A percentile compares a stretch with the other conserved stretches of the same genome.
phyloP scores from a whole-genome alignment of 768 basidiomycete genomes.

The Boletus reticulatus region DNA sequence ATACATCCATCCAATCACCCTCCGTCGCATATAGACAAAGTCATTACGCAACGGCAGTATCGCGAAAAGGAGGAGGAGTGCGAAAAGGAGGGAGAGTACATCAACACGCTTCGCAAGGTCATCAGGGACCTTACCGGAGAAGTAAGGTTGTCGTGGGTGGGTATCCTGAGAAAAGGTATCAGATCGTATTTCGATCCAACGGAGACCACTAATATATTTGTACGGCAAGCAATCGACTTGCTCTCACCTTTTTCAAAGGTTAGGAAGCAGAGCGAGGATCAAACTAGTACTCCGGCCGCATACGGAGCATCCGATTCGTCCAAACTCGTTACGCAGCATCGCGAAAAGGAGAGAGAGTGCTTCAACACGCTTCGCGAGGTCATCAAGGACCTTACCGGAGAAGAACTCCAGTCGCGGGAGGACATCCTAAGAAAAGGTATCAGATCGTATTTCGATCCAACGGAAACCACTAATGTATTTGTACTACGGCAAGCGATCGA shows the following conservation, averaged over 20 bases:
- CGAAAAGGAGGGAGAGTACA: no score
- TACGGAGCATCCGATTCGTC: not conserved
- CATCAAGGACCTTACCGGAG: conserved; percentile 12
- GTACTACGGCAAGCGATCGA: conserved; percentile 4
- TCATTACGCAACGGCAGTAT: conserved; percentile 16
- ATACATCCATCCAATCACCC: no score
- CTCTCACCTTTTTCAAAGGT: no score
- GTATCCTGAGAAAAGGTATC: conserved; percentile 20
- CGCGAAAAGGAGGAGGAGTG: conserved; percentile 26
- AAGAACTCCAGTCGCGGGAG: conserved; percentile 11
- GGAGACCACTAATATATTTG: not conserved
- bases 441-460: not conserved
- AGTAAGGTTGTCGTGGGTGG: conserved; percentile 13
- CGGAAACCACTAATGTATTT: not conserved
- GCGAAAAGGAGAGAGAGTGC: no score
- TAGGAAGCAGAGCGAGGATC: not conserved
- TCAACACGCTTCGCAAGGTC: conserved; percentile 14
- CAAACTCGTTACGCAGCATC: no score
- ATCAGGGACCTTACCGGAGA: conserved; percentile 13
- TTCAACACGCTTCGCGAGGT: conserved; percentile 16
- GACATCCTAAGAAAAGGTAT: conserved; percentile 22
- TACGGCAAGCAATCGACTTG: conserved; percentile 7
- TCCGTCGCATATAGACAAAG: no score
- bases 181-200: not conserved
- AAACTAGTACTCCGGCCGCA: not conserved